Percentiles rank a stretch among this genome's conserved stretches.
Evolutionary conservation across 2,329 filamentous ascomycete species (phyloP).

Genomic region (Ascochyta lentis): DNA sequence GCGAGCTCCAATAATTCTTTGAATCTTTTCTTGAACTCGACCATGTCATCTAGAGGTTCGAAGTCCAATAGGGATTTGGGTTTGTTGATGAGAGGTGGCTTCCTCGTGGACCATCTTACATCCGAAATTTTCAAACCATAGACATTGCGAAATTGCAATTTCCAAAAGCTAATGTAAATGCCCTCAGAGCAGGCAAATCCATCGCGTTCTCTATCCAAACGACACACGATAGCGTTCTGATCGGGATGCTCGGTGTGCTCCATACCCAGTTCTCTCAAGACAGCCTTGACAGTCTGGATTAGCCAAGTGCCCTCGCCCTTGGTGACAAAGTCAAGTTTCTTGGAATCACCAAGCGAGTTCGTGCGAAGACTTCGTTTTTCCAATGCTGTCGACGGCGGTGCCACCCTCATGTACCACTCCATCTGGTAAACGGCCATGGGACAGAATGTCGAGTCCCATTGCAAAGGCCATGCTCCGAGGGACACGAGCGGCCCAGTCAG

Average conservation of each 20-base stretch:
- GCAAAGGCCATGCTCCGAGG: slow-evolving; percentile 32
- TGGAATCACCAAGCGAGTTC: slow-evolving; percentile 28
- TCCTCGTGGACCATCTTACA: slow-evolving; percentile 26
- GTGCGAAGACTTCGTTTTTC: slow-evolving; percentile 21
- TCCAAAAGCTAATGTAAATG: slow-evolving; percentile 33
- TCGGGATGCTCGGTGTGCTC: slow-evolving; percentile 27
- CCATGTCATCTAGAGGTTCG: slow-evolving; percentile 12
- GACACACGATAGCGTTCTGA: slow-evolving; percentile 28
- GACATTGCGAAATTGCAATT: slow-evolving; percentile 35
- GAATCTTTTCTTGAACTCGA: slow-evolving; percentile 28
- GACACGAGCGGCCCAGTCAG: slow-evolving; percentile 31
- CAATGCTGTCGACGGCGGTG: slow-evolving; percentile 3
- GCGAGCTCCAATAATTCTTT: slow-evolving; percentile 28
- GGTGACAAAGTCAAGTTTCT: slow-evolving; percentile 36
- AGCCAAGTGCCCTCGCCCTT: slow-evolving; percentile 36
- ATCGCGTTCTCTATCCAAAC: slow-evolving; percentile 29
- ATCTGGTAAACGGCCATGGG: slow-evolving; percentile 27
- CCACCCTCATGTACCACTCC: slow-evolving; percentile 24
- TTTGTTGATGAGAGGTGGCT: background rate
- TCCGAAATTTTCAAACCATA: slow-evolving; percentile 31
- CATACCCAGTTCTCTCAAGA: slow-evolving; percentile 32
- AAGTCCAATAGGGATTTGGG: background rate
- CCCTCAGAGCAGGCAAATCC: slow-evolving; percentile 31
- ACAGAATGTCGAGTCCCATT: slow-evolving; percentile 36
- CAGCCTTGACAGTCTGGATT: slow-evolving; percentile 30